Conservation (phyloP, 768 basidiomycete genomes). For the Mycena pura region DNA sequence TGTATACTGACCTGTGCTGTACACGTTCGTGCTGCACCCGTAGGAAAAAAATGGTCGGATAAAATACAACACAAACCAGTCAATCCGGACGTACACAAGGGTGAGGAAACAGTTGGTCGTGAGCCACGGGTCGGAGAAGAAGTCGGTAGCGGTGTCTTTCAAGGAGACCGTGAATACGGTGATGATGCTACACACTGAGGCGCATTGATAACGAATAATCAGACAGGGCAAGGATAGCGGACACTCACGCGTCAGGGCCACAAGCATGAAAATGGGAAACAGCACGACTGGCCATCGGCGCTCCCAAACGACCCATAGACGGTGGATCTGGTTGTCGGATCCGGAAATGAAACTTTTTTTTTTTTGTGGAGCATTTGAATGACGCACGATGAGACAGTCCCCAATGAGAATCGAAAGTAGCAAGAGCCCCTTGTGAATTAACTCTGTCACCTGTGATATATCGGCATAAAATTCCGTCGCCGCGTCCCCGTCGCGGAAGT, state of each 20-base stretch:
- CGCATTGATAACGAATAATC: background rate
- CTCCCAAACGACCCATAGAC: constrained; percentile 25
- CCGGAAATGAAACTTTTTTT: background rate
- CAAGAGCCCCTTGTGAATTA: constrained; percentile 11
- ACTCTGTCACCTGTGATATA: constrained; percentile 1
- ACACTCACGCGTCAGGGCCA: constrained; percentile 14
- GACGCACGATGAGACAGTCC: constrained; percentile 21
- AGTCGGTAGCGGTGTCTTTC: background rate
- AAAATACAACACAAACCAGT: too few species aligned
- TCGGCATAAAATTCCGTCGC: constrained; percentile 15
- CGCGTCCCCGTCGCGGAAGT: constrained; percentile 12
- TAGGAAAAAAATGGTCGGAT: background rate
- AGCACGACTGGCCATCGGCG: constrained; percentile 2
- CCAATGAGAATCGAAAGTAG: constrained; percentile 24
- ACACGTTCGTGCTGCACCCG: constrained; percentile 8
- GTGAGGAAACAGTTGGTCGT: constrained; percentile 20
- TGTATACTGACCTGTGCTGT: constrained; percentile 6
- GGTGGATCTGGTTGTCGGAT: constrained; percentile 24
- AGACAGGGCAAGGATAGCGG: too few species aligned
- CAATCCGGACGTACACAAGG: constrained; percentile 11
- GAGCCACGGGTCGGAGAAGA: constrained; percentile 22
- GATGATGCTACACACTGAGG: constrained; percentile 15
- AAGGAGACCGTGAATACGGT: constrained; percentile 11
- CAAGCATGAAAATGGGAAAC: constrained; percentile 19
- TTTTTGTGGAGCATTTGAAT: background rate